Evolutionary conservation across 805 yeast genomes (phyloP), one percentile per base, ranked within the genome.

Genomic region (Clavispora carvajalis): DNA sequence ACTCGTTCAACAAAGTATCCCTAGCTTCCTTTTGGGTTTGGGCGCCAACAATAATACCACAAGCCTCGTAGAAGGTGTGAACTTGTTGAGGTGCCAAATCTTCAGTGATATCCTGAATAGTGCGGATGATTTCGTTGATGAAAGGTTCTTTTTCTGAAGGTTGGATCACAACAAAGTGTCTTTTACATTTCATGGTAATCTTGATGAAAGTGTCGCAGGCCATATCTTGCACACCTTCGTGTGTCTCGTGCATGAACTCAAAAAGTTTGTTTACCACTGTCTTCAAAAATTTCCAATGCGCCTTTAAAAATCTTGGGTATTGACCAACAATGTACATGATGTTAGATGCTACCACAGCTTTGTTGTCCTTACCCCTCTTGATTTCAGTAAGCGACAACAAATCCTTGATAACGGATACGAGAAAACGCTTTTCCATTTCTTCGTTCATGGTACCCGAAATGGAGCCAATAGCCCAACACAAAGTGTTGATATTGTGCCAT

Each of bases 221-320:
- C 99, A 93, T 93, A 65, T 93, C 99, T 69, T 93, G 99, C 46
- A 93, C 99, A 70, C 99, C 99, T 65, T 91, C 99, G 65, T 93
- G 99, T n/a, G 97, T 89, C 73, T 93, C 99, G 69, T 93, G 98
- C 99, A 93, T 93, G 58, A 93, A 93, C 63, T 93, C 99, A 63
- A 93, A 93, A 55, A 93, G 74, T 64, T 93, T 93, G 66, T 87
- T 83, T 45, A 93, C 91, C 33, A 93, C 99, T 0, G 98, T 93
- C 63, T 90, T 91, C 60, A 93, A 69, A 55, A 93, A 93, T 62
- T 86, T 89, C 99, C 99, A 93, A 62, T 93, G 99, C 7, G 98
- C 98, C 55, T 90, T 90, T 59, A 93, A 73, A 58, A 93, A 93
- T 60, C 99, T 75, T 39, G 99, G 99, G 60, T 93, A 93, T 68